These are phyloP conservation scores for Ophiostoma himal-ulmi DNA, from an alignment of 2,329 filamentous ascomycete genomes.

Conservation along the genomic window DNA sequence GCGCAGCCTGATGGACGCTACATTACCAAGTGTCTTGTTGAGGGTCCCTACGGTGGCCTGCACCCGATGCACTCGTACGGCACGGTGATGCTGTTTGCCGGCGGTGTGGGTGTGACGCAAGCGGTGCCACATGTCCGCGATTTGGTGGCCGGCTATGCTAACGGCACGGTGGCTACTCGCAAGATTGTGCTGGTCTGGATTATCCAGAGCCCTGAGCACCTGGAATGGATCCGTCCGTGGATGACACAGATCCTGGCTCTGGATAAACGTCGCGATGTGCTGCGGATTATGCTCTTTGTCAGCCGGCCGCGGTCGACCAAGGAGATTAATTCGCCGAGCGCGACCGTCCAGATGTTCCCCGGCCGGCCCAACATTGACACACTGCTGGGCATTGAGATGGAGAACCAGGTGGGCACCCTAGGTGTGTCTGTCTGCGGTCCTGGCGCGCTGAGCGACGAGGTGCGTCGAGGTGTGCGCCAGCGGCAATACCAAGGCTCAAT, in stretches of 20 bases:
- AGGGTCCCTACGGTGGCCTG: conserved; percentile 71
- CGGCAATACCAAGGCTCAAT: conserved; percentile 61
- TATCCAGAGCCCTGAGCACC: conserved; percentile 70
- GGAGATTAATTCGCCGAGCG: conserved; percentile 71
- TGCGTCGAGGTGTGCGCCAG: conserved; percentile 59
- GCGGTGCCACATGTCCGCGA: conserved; percentile 70
- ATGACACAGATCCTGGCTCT: conserved; percentile 75
- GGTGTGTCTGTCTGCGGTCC: conserved; percentile 70
- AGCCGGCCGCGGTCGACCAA: conserved; percentile 68
- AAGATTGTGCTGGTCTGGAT: conserved; percentile 73
- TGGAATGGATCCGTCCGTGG: conserved; percentile 79
- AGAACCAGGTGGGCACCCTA: conserved; percentile 67
- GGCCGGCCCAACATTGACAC: conserved; percentile 69
- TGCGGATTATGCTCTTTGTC: conserved; percentile 74
- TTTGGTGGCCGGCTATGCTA: conserved; percentile 61
- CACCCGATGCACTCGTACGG: conserved; percentile 69
- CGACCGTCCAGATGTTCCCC: conserved; percentile 79
- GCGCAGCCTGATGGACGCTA: conserved; percentile 56
- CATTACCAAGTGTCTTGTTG: conserved; percentile 59
- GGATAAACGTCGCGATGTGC: conserved; percentile 65
- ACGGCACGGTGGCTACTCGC: conserved; percentile 63
- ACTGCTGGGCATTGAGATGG: conserved; percentile 66
- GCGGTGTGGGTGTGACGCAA: conserved; percentile 75
- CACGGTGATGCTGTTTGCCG: conserved; percentile 71
- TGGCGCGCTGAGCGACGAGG: conserved; percentile 68